Base-by-base conservation (phyloP, 2,329 filamentous ascomycete genomes). In the Stemphylium lycopersici region DNA sequence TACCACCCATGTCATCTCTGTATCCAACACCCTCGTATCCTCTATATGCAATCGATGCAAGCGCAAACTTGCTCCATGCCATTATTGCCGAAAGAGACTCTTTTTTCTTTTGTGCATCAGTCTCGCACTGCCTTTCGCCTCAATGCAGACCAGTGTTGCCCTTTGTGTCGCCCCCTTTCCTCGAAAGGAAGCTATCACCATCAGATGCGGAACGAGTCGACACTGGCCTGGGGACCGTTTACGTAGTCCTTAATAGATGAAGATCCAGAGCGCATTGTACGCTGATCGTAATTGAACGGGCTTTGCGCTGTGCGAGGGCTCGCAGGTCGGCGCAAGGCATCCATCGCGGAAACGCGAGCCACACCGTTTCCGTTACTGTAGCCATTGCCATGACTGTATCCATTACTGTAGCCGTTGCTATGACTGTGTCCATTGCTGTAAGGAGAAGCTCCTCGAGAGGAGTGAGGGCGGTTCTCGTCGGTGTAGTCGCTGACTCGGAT, bases 171-270 rank as follows among this genome's bases (percentile, higher is more conserved):
- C 45, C n/a, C 20, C 38, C 33, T 40, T 48, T 37, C 22, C 18
- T 32, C 13, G 24, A 46, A 36, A 32, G 11, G 31, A 29, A 41
- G 40, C 37, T 31, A 33, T 42, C 29, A 3, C 34, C 11, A 33
- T 52, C 22, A 63, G 33, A 64, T 64, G 33, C 51, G 48, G 46
- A 64, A 64, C 10, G 61, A 62, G 10, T 64, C 59, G 12, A 47
- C 43, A 45, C 61, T 64, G 10, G 50, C 48, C 24, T 55, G 39
- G 20, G 49, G 43, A 18, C 49, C 51, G 24, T 33, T 48, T 33
- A 18, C 37, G 24, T 48, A 59, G 20, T 61, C 51, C 31, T 54
- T 51, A 13, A 59, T 36, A 22, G 56, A 57, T 3, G 61, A 53
- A 10, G 47, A 26, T 11, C 48, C 52, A 20, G 61, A 64, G 22